Base-by-base conservation (phyloP, 2,329 filamentous ascomycete genomes). In the Microdochium nivale region DNA sequence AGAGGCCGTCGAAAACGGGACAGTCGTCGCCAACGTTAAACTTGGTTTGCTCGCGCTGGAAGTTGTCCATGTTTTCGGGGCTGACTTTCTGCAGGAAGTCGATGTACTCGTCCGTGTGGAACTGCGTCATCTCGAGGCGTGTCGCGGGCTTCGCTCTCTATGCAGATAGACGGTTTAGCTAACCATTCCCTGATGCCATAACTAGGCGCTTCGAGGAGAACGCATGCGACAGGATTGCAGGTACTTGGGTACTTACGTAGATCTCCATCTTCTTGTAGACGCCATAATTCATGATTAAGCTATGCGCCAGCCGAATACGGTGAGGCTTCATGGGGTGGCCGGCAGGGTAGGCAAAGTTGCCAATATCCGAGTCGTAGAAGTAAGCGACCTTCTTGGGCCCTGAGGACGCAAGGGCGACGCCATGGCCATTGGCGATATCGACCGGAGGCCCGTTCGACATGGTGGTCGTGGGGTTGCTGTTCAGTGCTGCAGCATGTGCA, bases 241-340 rank as follows among this genome's bases (percentile, higher is more conserved):
- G 11, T 32, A 23, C 19, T 14, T 7, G 24, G 23, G 72, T 65
- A 68, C 91, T 79, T 63, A 94, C 85, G 66, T 96, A 96, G 47
- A 95, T 86, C 67, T 97, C 92, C 87, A 99, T 96, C 62, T 91
- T 91, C 68, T 94, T 87, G 70, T 97, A 95, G 54, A 97, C 82
- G 54, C 92, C 90, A 73, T 97, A 97, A 53, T 94, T 90, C 77
- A 97, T 87, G 52, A 99, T 90, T 59, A 99, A 79, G 63, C 95
- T 94, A 69, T 99, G 96, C 49, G 94, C 95, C 59, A 99, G 74
- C 21, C 91, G 90, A 62, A 99, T 86, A 23, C 94, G 87, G 80
- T 96, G 96, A 56, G 94, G 94, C 71, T 99, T 99, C 94, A 99
- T 99, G 43, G 94, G 94, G 75, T 99, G 94, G 21, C 90, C 90